These are phyloP conservation scores for Candida sphagnicola DNA, from an alignment of 805 yeast species.

Conservation along the genomic window DNA sequence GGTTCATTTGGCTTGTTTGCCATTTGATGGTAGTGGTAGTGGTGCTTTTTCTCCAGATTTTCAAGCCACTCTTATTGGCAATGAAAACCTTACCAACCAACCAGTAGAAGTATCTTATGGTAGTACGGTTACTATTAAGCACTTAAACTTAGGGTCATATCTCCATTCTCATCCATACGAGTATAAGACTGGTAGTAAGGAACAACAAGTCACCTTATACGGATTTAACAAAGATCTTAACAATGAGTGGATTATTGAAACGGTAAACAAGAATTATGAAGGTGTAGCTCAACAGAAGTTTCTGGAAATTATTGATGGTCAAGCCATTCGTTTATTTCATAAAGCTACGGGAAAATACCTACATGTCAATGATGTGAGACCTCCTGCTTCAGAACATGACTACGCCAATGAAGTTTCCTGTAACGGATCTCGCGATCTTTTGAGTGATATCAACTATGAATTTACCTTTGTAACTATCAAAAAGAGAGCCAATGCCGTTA, in stretches of 20 bases:
- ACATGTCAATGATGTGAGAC: conserved; percentile 68
- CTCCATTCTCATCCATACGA: conserved; percentile 69
- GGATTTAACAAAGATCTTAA: conserved; percentile 54
- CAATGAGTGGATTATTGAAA: conserved; percentile 73
- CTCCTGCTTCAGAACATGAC: conserved; percentile 89
- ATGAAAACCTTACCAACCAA: conserved; percentile 28
- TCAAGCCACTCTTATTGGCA: conserved; percentile 52
- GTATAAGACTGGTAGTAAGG: conserved; percentile 63
- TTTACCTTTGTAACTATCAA: conserved; percentile 55
- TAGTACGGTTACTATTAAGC: conserved; percentile 67
- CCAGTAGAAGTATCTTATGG: conserved; percentile 75
- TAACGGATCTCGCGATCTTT: conserved; percentile 57
- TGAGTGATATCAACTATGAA: conserved; percentile 65
- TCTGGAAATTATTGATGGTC: conserved; percentile 48
- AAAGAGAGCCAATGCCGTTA: conserved; percentile 30
- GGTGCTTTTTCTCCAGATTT: conserved; percentile 63
- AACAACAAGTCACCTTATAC: conserved; percentile 78
- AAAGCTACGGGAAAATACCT: conserved; percentile 61
- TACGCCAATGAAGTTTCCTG: conserved; percentile 82
- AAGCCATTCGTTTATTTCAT: conserved; percentile 66
- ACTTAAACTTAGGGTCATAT: conserved; percentile 66
- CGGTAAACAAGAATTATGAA: conserved; percentile 26
- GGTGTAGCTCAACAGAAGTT: conserved; percentile 36
- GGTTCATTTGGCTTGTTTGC: conserved; percentile 49
- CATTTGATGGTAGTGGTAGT: conserved; percentile 54